phyloP scores from a whole-genome alignment of 1,284 basidiomycete species.

The Pseudozyma sp. region DNA sequence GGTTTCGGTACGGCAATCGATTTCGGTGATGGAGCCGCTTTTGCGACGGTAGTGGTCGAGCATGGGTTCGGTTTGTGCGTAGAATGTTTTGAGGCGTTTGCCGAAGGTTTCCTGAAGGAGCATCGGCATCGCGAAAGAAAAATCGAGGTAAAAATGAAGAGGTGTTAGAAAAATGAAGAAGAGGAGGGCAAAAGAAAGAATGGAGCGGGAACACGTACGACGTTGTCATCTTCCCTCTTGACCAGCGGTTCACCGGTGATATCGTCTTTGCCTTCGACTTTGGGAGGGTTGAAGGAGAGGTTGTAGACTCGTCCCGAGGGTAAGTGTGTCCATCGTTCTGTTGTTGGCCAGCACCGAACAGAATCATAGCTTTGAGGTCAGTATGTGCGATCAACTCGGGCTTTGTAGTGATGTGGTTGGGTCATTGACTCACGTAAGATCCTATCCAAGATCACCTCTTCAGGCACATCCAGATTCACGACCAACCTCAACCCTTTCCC shows the following conservation, averaged over 20 bases:
- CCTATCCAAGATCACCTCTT: slow-evolving; percentile 86
- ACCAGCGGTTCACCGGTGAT: slow-evolving; percentile 89
- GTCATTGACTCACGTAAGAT: slow-evolving; percentile 75
- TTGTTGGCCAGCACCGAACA: neutral
- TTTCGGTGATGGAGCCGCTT: slow-evolving; percentile 67
- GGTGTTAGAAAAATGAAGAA: too few relatives aligned
- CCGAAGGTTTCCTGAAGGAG: slow-evolving; percentile 76
- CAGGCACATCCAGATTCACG: slow-evolving; percentile 90
- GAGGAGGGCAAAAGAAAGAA: too few relatives aligned
- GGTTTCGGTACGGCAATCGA: slow-evolving; percentile 26
- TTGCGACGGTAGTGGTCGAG: slow-evolving; percentile 79
- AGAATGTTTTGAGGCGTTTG: slow-evolving; percentile 83
- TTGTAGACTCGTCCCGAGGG: slow-evolving; percentile 88
- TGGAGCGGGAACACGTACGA: slow-evolving; percentile 62
- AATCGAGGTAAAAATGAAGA: too few relatives aligned
- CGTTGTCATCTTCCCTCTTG: slow-evolving; percentile 91
- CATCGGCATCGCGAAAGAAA: too few relatives aligned
- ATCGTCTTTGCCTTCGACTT: slow-evolving; percentile 87
- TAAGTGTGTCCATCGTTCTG: slow-evolving; percentile 83
- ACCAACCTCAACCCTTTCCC: slow-evolving; percentile 77
- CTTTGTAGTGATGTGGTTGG: neutral
- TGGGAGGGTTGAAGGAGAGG: slow-evolving; percentile 79
- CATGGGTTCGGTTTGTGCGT: slow-evolving; percentile 87
- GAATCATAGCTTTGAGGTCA: too few relatives aligned
- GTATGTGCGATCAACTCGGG: too few relatives aligned